These are phyloP conservation scores for Gossypium mustelinum DNA, from an alignment of 345 rosid species.

Conservation along the genomic window DNA sequence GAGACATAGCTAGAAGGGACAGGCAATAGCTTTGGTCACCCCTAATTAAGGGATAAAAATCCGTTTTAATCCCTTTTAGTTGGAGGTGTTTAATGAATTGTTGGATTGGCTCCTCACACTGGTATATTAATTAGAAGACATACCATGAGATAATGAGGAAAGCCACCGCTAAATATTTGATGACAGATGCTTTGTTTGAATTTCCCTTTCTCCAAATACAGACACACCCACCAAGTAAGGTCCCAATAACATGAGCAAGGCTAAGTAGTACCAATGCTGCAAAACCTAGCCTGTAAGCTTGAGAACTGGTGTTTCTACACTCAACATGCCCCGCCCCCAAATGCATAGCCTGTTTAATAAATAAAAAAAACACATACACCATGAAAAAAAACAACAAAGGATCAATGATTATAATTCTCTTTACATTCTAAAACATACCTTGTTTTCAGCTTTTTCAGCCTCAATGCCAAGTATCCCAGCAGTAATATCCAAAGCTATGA, in stretches of 20 bases:
- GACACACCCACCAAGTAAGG: constrained; percentile 65
- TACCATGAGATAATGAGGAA: constrained; percentile 87
- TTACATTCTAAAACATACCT: constrained; percentile 26
- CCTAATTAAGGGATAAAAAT: too few species aligned
- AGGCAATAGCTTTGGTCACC: too few species aligned
- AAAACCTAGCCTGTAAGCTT: constrained; percentile 72
- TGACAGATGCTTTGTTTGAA: constrained; percentile 42
- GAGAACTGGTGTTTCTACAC: constrained; percentile 70
- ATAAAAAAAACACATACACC: not conserved
- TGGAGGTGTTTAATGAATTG: too few species aligned
- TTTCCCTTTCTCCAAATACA: constrained; percentile 56
- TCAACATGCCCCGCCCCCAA: constrained; percentile 62
- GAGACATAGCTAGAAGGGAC: too few species aligned
- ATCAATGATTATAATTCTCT: not conserved
- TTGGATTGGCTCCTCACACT: too few species aligned
- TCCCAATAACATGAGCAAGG: constrained; percentile 59
- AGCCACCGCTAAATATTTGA: constrained; percentile 67
- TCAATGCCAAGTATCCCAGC: constrained; percentile 61
- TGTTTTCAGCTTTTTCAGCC: constrained; percentile 52
- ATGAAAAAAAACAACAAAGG: not conserved
- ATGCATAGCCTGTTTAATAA: constrained; percentile 54
- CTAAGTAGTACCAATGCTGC: constrained; percentile 60
- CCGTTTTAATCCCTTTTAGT: too few species aligned
- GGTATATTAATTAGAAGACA: not conserved
- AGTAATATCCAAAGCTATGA: constrained; percentile 45